phyloP scores from a whole-genome alignment of 2,329 filamentous ascomycete genomes.

The Tothia fuscella region DNA sequence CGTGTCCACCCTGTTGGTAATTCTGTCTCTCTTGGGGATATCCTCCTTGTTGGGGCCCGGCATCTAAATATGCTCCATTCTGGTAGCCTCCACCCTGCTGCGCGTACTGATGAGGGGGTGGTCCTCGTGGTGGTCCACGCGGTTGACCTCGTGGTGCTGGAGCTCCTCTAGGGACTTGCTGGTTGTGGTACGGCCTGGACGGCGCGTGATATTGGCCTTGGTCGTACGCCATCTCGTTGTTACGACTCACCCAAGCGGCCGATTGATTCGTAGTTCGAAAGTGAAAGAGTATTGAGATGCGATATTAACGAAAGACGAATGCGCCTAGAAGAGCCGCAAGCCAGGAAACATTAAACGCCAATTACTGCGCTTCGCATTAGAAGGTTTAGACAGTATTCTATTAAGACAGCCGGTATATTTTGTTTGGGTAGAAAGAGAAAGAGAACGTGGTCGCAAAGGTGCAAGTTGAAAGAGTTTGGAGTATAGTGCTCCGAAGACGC shows the following conservation, averaged over 20 bases:
- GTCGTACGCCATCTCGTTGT: conserved; percentile 29
- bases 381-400: not conserved
- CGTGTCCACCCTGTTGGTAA: not conserved
- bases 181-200: conserved; percentile 22
- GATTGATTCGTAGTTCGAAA: not conserved
- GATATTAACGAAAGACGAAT: not conserved
- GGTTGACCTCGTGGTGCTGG: conserved; percentile 14
- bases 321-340: not conserved
- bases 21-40: conserved; percentile 1
- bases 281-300: not conserved
- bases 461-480: not conserved
- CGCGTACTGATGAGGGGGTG: not conserved
- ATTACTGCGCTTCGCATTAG: not conserved
- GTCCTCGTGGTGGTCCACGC: conserved; percentile 1
- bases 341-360: conserved; percentile 2
- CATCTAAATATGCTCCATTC: not conserved
- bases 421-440: not conserved
- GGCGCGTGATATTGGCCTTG: conserved; percentile 24
- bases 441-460: not conserved
- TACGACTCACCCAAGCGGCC: conserved; percentile 1
- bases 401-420: not conserved
- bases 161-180: conserved; percentile 7
- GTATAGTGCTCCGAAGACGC: not conserved
- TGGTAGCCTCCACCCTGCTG: not conserved
- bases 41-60: too few species aligned